phyloP scores from a whole-genome alignment of 2,329 filamentous ascomycete species.

The Colletotrichum filicis region DNA sequence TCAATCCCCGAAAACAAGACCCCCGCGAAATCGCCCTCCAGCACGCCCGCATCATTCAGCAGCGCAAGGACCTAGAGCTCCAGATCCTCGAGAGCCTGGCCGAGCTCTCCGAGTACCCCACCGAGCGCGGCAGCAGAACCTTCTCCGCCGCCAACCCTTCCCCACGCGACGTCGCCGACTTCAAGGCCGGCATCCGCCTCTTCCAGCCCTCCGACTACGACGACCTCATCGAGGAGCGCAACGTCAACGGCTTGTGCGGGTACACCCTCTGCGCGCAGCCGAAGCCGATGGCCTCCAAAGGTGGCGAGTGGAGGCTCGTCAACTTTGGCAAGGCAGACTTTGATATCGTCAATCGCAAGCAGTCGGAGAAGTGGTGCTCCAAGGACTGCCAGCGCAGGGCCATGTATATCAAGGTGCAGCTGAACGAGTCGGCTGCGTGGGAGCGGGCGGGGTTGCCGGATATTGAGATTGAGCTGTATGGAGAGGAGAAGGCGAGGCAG shows the following conservation, averaged over 20 bases:
- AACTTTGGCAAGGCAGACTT: constrained; percentile 63
- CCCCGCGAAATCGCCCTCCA: constrained; percentile 76
- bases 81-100: constrained; percentile 80
- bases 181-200: constrained; percentile 73
- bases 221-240: constrained; percentile 87
- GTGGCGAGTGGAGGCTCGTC: constrained; percentile 76
- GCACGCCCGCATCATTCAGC: constrained; percentile 85
- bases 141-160: constrained; percentile 60
- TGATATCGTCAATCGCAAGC: constrained; percentile 75
- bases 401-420: constrained; percentile 88
- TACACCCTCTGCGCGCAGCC: constrained; percentile 81
- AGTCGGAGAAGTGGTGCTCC: constrained; percentile 89
- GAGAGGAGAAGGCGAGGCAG: constrained; percentile 67
- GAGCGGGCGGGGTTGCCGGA: constrained; percentile 72
- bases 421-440: constrained; percentile 88
- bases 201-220: constrained; percentile 94
- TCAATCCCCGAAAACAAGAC: constrained; percentile 48
- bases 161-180: constrained; percentile 68
- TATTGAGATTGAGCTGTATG: constrained; percentile 70
- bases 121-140: constrained; percentile 41
- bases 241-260: constrained; percentile 83
- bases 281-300: constrained; percentile 65
- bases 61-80: constrained; percentile 81
- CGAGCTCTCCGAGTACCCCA: constrained; percentile 72
- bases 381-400: constrained; percentile 81